Percentiles rank a stretch among this genome's conserved stretches.
Evolutionary conservation across 306 rosid species (phyloP).

Genomic region (Phaseolus lunatus): DNA sequence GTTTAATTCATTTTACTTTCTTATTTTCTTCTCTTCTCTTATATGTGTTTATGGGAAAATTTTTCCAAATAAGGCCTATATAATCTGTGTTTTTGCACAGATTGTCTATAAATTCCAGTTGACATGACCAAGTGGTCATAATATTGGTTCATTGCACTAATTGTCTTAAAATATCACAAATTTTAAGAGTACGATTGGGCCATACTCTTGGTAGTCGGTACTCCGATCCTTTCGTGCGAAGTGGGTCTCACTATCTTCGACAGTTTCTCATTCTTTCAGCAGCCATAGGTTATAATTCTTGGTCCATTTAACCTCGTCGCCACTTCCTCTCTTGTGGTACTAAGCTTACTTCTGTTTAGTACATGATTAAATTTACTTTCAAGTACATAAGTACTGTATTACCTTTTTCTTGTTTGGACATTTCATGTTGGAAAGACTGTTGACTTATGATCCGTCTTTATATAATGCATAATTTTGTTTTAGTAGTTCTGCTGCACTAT

Average conservation of each 20-base stretch:
- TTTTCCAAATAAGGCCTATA: neutral
- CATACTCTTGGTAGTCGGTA: neutral
- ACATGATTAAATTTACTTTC: neutral
- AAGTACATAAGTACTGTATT: constrained; percentile 8
- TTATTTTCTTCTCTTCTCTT: neutral
- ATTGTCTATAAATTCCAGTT: neutral
- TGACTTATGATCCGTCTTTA: constrained; percentile 27
- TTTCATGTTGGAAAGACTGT: constrained; percentile 35
- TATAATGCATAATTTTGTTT: constrained; percentile 11
- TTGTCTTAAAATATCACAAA: neutral
- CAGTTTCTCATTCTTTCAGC: constrained; percentile 16
- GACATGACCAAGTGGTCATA: neutral
- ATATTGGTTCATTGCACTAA: neutral
- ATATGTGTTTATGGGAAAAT: neutral
- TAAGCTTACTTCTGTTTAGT: constrained; percentile 35
- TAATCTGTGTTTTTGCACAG: neutral
- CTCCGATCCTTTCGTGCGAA: constrained; percentile 22
- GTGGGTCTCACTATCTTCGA: constrained; percentile 26
- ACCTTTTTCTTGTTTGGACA: constrained; percentile 17
- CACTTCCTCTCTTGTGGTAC: constrained; percentile 18
- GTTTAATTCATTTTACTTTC: neutral
- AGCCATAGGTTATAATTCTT: neutral
- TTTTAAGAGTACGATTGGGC: neutral
- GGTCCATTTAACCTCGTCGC: constrained; percentile 11
- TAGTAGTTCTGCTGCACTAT: constrained; percentile 24